A percentile compares a stretch with the other conserved stretches of the same genome.
phyloP scores from a whole-genome alignment of 2,329 filamentous ascomycete genomes.

The Botrytis sinoallii region DNA sequence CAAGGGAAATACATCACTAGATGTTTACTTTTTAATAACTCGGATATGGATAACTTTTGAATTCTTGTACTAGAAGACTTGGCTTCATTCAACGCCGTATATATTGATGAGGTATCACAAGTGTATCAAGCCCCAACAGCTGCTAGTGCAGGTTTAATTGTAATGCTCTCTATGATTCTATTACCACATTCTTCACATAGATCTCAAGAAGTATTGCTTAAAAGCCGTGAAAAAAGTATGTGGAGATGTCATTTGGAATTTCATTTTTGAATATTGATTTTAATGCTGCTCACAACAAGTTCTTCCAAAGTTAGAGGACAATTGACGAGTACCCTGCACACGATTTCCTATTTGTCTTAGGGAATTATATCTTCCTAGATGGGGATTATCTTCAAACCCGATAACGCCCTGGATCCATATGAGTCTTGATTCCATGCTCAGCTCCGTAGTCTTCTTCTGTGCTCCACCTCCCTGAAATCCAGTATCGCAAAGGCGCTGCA shows the following conservation, averaged over 20 bases:
- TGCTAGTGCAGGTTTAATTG: background rate
- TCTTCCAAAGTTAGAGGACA: background rate
- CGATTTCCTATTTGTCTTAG: too few species aligned
- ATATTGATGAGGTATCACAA: background rate
- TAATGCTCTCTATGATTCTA: background rate
- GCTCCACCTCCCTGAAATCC: background rate
- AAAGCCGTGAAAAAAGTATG: background rate
- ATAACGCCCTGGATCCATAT: too few species aligned
- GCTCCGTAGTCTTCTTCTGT: background rate
- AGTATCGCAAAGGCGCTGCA: background rate
- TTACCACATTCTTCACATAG: background rate
- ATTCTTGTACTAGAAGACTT: too few species aligned
- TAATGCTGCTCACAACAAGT: background rate
- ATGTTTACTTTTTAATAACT: background rate
- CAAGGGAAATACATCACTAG: background rate
- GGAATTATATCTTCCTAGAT: fast-evolving
- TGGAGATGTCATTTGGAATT: background rate
- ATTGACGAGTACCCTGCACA: too few species aligned
- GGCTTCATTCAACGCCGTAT: background rate
- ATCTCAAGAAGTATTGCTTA: background rate
- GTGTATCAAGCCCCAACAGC: background rate
- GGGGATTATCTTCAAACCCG: background rate
- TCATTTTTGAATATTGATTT: background rate
- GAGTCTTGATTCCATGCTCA: background rate
- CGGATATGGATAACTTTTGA: background rate